Conservation (phyloP, 805 yeast genomes). For the Debaryomyces castellii region DNA sequence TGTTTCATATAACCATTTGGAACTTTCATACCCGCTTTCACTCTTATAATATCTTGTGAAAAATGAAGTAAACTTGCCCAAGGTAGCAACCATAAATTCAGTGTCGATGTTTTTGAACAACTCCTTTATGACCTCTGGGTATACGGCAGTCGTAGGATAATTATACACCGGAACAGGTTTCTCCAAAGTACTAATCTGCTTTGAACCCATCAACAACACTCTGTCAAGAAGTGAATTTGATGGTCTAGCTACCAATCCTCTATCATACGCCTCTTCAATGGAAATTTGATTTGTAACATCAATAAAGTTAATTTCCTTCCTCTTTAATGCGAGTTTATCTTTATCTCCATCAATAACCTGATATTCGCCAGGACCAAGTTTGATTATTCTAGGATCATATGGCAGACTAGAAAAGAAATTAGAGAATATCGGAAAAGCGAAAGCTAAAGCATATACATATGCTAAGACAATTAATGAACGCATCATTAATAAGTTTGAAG, state of each 20-base stretch:
- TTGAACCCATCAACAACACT: slow-evolving; percentile 19
- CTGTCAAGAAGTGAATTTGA: slow-evolving; percentile 9
- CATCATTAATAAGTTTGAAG: background rate
- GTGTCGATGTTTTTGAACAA: slow-evolving; percentile 47
- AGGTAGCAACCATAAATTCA: slow-evolving; percentile 47
- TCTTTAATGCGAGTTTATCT: slow-evolving; percentile 31
- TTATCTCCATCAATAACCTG: slow-evolving; percentile 31
- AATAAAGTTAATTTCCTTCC: slow-evolving; percentile 55
- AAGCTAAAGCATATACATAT: slow-evolving; percentile 1
- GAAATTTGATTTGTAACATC: slow-evolving; percentile 59
- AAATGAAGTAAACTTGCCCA: slow-evolving; percentile 67
- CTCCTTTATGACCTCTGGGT: slow-evolving; percentile 37
- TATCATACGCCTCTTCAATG: slow-evolving; percentile 31
- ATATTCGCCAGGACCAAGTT: slow-evolving; percentile 32
- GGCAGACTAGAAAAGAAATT: background rate
- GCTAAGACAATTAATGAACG: background rate
- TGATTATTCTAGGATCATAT: slow-evolving; percentile 25
- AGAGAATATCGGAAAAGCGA: slow-evolving; percentile 10
- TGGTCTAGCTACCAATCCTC: slow-evolving; percentile 21
- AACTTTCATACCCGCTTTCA: slow-evolving; percentile 65
- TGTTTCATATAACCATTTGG: slow-evolving; percentile 63
- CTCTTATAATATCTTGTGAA: slow-evolving; percentile 77
- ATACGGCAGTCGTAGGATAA: slow-evolving; percentile 51
- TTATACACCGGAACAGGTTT: slow-evolving; percentile 33
- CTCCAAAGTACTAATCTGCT: slow-evolving; percentile 24